Evolutionary conservation across 1,284 basidiomycete species (phyloP), one percentile per base, ranked within the genome.

Genomic region (Puccinia coronata): DNA sequence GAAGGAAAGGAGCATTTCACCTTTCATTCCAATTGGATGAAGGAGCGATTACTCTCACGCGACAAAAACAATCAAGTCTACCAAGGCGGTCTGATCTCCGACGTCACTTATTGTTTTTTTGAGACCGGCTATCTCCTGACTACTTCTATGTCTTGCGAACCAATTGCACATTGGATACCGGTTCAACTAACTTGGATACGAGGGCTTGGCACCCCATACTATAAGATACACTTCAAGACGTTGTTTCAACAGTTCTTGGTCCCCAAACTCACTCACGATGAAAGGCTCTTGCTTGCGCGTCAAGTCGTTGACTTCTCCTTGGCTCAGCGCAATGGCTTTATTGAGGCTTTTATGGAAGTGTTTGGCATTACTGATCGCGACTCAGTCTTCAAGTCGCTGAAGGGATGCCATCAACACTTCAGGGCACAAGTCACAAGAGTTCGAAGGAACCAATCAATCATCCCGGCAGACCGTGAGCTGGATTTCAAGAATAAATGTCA

Each of bases 371-470:
- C 5, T 5, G 23, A 16, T 20, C 51, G 18, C 11, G 23, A 11
- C 5, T 9, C 5, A 20, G 51, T 20, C 5, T 20, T 16, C 14
- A 23, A 31, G 9, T 12, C 9, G n/a, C 14, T 36, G 63, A 67
- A 67, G 25, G 63, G 63, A 20, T 67, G 63, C 31, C 63, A 36
- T 9, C n/a, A 67, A 31, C 63, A 67, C 18, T 67, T 31, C 14
- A 25, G 63, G 2, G n/a, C n/a, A 0, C 16, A 12, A 11, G 43
- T 69, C 65, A 69, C 65, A 23, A 28, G 5, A n/a, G 20, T 65
- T 5, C 23, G 8, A 20, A 5, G 23, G 25, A 65, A 28, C 5
- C 5, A 20, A n/a, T n/a, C n/a, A n/a, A n/a, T n/a, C n/a, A n/a
- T n/a, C n/a, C n/a, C n/a, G n/a, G n/a, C n/a, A n/a, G n/a, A n/a